Evolutionary conservation across 1,284 basidiomycete species (phyloP).

Genomic region (Pterulicium gracile): DNA sequence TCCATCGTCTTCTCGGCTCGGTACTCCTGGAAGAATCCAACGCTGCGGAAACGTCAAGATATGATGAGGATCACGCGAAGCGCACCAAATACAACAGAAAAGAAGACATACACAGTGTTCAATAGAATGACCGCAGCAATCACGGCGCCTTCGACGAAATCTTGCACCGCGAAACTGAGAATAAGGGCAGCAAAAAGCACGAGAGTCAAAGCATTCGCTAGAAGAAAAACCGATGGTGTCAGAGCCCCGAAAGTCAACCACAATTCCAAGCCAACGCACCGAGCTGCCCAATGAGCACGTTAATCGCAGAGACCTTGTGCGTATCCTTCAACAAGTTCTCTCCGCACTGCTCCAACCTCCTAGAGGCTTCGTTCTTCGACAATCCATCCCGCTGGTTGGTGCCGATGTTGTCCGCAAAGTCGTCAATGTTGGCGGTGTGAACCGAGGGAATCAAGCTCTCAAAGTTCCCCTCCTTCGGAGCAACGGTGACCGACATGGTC

Average conservation of each 20-base stretch:
- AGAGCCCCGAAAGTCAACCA: neutral
- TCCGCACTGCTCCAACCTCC: constrained; percentile 22
- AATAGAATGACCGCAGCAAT: constrained; percentile 20
- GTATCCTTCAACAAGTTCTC: constrained; percentile 24
- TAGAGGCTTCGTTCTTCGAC: constrained; percentile 21
- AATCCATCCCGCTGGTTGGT: constrained; percentile 21
- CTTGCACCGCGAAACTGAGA: constrained; percentile 51
- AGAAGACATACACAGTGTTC: neutral
- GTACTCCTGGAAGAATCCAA: constrained; percentile 23
- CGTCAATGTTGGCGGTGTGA: constrained; percentile 18
- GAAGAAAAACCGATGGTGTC: neutral
- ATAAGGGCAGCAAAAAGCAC: constrained; percentile 47
- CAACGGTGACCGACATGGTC: constrained; percentile 20
- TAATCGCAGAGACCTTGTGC: constrained; percentile 20
- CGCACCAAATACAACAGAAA: neutral
- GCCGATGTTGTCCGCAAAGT: constrained; percentile 19
- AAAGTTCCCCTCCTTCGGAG: constrained; percentile 19
- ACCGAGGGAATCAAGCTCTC: constrained; percentile 17
- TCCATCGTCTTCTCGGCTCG: constrained; percentile 34
- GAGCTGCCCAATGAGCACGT: constrained; percentile 24
- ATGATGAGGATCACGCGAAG: neutral
- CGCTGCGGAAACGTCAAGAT: neutral
- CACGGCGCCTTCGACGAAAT: constrained; percentile 57
- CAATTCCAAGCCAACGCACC: constrained; percentile 13
- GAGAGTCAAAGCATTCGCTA: constrained; percentile 26